Percentiles rank a stretch among this genome's conserved stretches.
Evolutionary conservation across 2,329 filamentous ascomycete genomes (phyloP).

Genomic region (Sordariomycetes sp.): DNA sequence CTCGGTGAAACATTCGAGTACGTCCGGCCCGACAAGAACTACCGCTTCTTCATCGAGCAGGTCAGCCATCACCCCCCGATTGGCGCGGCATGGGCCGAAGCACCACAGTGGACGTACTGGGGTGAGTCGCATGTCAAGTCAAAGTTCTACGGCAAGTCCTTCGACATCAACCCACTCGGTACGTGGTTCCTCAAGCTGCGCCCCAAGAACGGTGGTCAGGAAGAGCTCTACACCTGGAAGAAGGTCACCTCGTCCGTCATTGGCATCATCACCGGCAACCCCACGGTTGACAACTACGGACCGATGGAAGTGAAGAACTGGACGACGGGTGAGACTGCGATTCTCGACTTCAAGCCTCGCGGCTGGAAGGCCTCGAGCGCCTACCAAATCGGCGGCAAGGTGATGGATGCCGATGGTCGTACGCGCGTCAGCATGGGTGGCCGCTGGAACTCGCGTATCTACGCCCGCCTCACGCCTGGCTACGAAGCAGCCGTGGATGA

Average conservation of each 20-base stretch:
- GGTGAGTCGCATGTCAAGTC: constrained; percentile 92
- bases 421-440: constrained; percentile 86
- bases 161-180: constrained; percentile 91
- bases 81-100: constrained; percentile 87
- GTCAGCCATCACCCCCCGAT: constrained; percentile 95
- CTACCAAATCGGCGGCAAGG: constrained; percentile 80
- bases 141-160: constrained; percentile 95
- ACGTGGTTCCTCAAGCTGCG: constrained; percentile 93
- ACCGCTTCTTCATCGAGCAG: constrained; percentile 97
- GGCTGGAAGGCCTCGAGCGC: constrained; percentile 94
- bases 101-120: constrained; percentile 92
- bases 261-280: constrained; percentile 94
- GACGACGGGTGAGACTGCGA: constrained; percentile 85
- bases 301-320: constrained; percentile 96
- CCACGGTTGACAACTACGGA: constrained; percentile 96
- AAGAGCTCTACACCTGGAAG: constrained; percentile 96
- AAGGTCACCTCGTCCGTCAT: constrained; percentile 97
- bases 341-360: constrained; percentile 86
- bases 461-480: constrained; percentile 84
- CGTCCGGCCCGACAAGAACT: constrained; percentile 88
- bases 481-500: constrained; percentile 68
- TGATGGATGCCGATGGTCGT: constrained; percentile 68
- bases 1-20: constrained; percentile 97
- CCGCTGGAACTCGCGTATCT: constrained; percentile 95
- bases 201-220: constrained; percentile 62